Conservation (phyloP, 2,329 filamentous ascomycete species). For the Sodiomyces alkalinus region DNA sequence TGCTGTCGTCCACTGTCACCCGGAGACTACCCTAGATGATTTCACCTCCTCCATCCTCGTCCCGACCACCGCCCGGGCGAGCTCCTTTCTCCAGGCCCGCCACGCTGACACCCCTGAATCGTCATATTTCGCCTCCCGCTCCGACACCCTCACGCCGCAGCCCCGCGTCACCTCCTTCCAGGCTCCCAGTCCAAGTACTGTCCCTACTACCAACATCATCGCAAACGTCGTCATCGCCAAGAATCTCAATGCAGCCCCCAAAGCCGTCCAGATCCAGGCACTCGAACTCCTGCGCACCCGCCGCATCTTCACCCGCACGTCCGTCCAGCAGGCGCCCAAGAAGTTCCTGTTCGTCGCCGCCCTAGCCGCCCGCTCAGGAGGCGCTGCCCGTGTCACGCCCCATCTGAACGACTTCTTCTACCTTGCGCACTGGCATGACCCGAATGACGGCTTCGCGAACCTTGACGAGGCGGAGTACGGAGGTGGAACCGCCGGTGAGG, state of each 20-base stretch:
- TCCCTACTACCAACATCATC: slow-evolving; percentile 24
- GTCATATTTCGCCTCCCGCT: slow-evolving; percentile 10
- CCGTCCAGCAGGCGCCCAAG: slow-evolving; percentile 58
- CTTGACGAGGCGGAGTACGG: slow-evolving; percentile 42
- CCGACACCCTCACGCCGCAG: slow-evolving; percentile 8
- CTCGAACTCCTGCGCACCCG: slow-evolving; percentile 65
- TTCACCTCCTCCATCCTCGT: slow-evolving; percentile 59
- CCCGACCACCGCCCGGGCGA: slow-evolving; percentile 13
- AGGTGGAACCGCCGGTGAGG: slow-evolving; percentile 12
- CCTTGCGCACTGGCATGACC: slow-evolving; percentile 72
- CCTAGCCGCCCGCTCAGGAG: slow-evolving; percentile 32
- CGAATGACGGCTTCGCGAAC: slow-evolving; percentile 57
- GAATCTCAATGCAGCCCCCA: slow-evolving; percentile 59
- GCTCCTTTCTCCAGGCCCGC: slow-evolving; percentile 11
- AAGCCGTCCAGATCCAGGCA: slow-evolving; percentile 68
- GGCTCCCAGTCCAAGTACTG: slow-evolving; percentile 7
- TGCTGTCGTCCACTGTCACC: slow-evolving; percentile 56
- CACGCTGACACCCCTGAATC: slow-evolving; percentile 1
- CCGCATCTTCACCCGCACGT: slow-evolving; percentile 61
- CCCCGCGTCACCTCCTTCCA: slow-evolving; percentile 14
- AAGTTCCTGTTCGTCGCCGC: slow-evolving; percentile 70
- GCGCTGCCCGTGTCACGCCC: slow-evolving; percentile 31
- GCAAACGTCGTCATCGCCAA: slow-evolving; percentile 74
- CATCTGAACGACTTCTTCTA: slow-evolving; percentile 73
- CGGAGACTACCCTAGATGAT: slow-evolving; percentile 62